Evolutionary conservation across 164 flowering plant genomes (phyloP).

Genomic region (Chloranthus sessilifolius): DNA sequence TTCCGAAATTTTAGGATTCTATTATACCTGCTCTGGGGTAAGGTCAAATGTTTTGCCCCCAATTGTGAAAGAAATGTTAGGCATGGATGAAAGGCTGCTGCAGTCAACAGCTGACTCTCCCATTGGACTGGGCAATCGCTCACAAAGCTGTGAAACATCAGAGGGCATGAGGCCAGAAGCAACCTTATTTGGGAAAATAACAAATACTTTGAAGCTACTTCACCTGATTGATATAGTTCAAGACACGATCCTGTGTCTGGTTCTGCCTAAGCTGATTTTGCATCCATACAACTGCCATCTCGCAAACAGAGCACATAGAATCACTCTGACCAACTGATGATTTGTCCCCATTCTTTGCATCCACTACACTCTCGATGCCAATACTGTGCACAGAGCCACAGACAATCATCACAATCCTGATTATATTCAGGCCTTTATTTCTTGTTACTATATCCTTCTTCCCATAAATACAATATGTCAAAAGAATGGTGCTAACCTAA

Average conservation of each 20-base stretch:
- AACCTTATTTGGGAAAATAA: neutral
- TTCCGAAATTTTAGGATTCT: no score
- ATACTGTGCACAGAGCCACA: slow-evolving; percentile 32
- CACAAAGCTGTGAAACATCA: slow-evolving; percentile 63
- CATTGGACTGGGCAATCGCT: slow-evolving; percentile 76
- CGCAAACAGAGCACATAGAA: slow-evolving; percentile 67
- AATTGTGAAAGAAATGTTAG: slow-evolving; percentile 62
- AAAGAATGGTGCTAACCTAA: slow-evolving; percentile 46
- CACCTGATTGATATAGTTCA: slow-evolving; percentile 62
- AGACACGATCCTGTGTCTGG: slow-evolving; percentile 45
- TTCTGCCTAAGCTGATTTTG: slow-evolving; percentile 57
- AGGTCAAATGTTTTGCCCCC: slow-evolving; percentile 68
- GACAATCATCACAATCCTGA: no score
- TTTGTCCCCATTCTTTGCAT: slow-evolving; percentile 26
- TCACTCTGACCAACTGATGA: slow-evolving; percentile 31
- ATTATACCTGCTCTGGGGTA: slow-evolving; percentile 54
- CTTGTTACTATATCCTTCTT: no score
- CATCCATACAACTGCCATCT: slow-evolving; percentile 90
- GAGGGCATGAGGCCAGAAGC: neutral
- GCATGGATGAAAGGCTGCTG: slow-evolving; percentile 49
- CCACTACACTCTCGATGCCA: slow-evolving; percentile 74
- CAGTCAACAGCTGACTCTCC: slow-evolving; percentile 83
- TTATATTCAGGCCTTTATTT: no score
- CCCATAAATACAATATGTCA: no score
- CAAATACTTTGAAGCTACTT: neutral